Base-by-base conservation (phyloP, 164 flowering plant species). In the Kalanchoe fedtschenkoi region DNA sequence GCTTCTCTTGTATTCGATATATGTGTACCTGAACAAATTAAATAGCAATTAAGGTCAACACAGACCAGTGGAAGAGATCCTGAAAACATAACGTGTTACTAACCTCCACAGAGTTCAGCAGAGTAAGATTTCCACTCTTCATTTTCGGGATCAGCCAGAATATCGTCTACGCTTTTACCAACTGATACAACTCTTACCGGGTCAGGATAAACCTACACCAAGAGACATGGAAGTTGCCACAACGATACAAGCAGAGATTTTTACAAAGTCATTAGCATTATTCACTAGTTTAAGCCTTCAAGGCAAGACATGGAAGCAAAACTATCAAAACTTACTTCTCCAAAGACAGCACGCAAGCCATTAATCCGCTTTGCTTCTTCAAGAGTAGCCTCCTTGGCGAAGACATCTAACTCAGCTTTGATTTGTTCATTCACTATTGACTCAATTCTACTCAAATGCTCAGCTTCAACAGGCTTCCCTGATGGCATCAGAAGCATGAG, bases 321-420 rank as follows among this genome's bases (percentile, higher is more conserved):
- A 5, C n/a, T n/a, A n/a, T n/a, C 15, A 8, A 15, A 72, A 53
- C 81, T 74, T 79, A 93, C 99, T 80, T 93, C 99, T 58, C 99
- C 99, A 87, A 93, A 93, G 60, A 93, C 99, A 62, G 97, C 99
- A 43, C 99, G 78, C 60, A 93, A 75, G 34, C 99, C 99, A 71
- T 78, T 81, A 26, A 93, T 81, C 14, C 80, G 80, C 73, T 83
- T 86, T 42, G 99, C 99, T 74, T 90, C 93, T 62, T 76, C 74
- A 62, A 90, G 91, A 32, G 73, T 70, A 62, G 76, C 83, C 75
- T 88, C 97, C 68, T 76, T 83, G 4, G 88, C 73, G 73, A 58
- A 84, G 30, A 93, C 97, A 70, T 80, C 86, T 39, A 93, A 60
- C 70, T 88, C 87, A 70, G 77, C 92, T 66, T 82, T 68, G 37